phyloP scores from a whole-genome alignment of 2,329 filamentous ascomycete genomes.

The Emericellopsis atlantica region DNA sequence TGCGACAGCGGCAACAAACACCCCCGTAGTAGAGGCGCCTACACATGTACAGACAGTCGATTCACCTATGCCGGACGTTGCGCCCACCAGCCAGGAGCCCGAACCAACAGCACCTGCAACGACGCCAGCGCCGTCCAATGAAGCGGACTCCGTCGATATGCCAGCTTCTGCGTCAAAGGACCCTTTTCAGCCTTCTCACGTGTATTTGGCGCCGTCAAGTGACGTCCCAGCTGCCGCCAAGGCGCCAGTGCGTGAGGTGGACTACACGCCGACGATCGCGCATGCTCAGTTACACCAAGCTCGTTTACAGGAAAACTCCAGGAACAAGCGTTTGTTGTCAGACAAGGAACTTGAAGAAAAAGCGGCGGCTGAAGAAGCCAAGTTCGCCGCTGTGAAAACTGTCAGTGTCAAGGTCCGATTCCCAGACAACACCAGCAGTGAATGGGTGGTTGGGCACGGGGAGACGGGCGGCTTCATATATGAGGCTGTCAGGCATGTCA shows the following conservation, averaged over 20 bases:
- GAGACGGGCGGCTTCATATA: conserved; percentile 66
- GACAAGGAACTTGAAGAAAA: conserved; percentile 70
- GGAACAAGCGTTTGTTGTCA: conserved; percentile 68
- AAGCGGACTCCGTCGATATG: neutral
- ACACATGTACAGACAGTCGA: conserved; percentile 6
- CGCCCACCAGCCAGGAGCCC: conserved; percentile 2
- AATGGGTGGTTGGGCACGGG: conserved; percentile 54
- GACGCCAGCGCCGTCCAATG: neutral
- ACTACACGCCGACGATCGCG: conserved; percentile 63
- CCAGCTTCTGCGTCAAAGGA: conserved; percentile 7
- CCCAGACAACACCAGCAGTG: conserved; percentile 70
- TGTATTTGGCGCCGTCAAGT: conserved; percentile 70
- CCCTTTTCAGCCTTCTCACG: conserved; percentile 41
- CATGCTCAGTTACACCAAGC: conserved; percentile 67
- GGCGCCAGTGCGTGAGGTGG: conserved; percentile 53
- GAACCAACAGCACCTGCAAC: neutral
- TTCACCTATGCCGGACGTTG: conserved; percentile 10
- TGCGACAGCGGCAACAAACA: conserved; percentile 2
- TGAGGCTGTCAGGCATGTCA: conserved; percentile 57
- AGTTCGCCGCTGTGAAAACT: conserved; percentile 50
- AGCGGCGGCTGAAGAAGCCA: conserved; percentile 51
- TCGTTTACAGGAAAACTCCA: conserved; percentile 44
- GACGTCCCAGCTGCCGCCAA: conserved; percentile 64
- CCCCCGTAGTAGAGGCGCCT: conserved; percentile 3
- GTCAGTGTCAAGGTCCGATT: conserved; percentile 74